A percentile compares a stretch with the other conserved stretches of the same genome.
phyloP scores from a whole-genome alignment of 2,329 filamentous ascomycete species.

The Colletotrichum sp. region DNA sequence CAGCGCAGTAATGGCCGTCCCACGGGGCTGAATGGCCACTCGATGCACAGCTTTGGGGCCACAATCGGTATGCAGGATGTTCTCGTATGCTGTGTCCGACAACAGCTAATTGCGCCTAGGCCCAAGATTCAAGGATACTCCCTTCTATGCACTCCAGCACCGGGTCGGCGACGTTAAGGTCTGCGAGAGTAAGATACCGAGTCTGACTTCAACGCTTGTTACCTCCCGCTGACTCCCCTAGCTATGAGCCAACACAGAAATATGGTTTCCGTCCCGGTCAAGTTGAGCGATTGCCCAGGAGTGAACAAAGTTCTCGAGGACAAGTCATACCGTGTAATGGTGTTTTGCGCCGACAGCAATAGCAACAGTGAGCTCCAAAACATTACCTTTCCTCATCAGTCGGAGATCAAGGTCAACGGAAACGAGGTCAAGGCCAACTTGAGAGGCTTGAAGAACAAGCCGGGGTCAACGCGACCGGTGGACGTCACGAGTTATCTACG shows the following conservation, averaged over 20 bases:
- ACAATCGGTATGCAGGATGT: background rate
- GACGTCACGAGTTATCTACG: conserved; percentile 84
- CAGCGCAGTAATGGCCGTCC: background rate
- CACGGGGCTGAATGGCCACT: background rate
- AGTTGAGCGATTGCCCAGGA: conserved; percentile 54
- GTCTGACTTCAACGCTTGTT: background rate
- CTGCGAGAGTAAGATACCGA: conserved; percentile 70
- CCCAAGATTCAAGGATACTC: conserved; percentile 69
- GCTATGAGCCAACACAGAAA: conserved; percentile 62
- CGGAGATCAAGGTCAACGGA: conserved; percentile 89
- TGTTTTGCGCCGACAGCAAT: conserved; percentile 79
- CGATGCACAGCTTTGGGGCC: background rate
- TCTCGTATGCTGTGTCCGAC: background rate
- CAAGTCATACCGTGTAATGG: conserved; percentile 72
- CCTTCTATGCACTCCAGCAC: conserved; percentile 79
- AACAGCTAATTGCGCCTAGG: background rate
- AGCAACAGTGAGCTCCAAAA: conserved; percentile 65
- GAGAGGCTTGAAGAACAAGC: conserved; percentile 93
- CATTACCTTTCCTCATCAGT: conserved; percentile 88
- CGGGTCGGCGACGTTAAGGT: conserved; percentile 69
- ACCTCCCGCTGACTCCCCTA: conserved; percentile 31
- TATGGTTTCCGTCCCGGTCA: conserved; percentile 50
- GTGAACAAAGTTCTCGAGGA: conserved; percentile 65
- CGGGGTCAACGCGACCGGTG: conserved; percentile 90
- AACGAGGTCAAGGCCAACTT: conserved; percentile 92